Conservation (phyloP, 306 rosid genomes). For the Begonia masoniana region DNA sequence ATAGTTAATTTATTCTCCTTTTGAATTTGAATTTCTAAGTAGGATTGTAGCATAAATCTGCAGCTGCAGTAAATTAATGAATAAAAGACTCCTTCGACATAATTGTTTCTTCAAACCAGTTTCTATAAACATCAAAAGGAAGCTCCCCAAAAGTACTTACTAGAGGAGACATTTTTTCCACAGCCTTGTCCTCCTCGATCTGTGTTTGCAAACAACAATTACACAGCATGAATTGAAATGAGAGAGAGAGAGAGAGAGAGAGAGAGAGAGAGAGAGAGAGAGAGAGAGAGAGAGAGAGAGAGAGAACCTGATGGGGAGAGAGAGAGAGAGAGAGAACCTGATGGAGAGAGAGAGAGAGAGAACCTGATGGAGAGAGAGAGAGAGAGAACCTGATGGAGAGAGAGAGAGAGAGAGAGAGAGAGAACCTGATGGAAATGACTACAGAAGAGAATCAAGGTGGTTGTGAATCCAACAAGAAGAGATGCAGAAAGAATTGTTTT, state of each 20-base stretch:
- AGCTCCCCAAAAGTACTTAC: constrained; percentile 20
- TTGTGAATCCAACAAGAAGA: constrained; percentile 72
- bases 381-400: no score
- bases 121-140: constrained; percentile 1
- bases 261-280: not conserved
- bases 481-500: constrained; percentile 60
- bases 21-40: no score
- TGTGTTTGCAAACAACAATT: constrained; percentile 14
- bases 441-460: constrained; percentile 76
- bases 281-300: no score
- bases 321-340: no score
- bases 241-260: not conserved
- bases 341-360: no score
- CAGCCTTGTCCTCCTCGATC: constrained; percentile 68
- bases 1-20: no score
- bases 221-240: not conserved
- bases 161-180: constrained; percentile 84
- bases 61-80: no score
- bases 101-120: no score
- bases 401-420: not conserved
- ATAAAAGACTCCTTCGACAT: no score
- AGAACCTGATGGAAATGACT: constrained; percentile 92
- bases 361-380: no score
- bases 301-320: no score
- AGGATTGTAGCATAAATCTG: no score